Conservation (phyloP, 2,329 filamentous ascomycete genomes). For the Apiospora sp. region DNA sequence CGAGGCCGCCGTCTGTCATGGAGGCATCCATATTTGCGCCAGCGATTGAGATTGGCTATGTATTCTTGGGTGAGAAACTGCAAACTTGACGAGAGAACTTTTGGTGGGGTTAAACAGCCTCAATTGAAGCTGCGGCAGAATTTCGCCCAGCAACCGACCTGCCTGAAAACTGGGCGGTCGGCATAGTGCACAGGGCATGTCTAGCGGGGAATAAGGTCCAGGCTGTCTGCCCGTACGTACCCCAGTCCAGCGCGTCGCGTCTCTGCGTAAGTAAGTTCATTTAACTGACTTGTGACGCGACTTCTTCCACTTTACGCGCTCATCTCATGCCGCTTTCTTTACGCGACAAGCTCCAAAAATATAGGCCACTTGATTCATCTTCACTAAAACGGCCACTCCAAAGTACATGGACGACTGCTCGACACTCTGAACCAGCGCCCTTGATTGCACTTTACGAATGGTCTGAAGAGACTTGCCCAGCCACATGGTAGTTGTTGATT, state of each 20-base stretch:
- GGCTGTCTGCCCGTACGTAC: not conserved
- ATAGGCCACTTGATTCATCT: not conserved
- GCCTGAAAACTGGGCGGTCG: conserved; percentile 3
- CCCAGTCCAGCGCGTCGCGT: conserved; percentile 2
- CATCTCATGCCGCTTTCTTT: not conserved
- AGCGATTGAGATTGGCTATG: too few species aligned
- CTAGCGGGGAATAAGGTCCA: not conserved
- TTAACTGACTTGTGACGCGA: conserved; percentile 14
- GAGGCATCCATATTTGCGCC: not conserved
- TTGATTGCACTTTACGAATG: not conserved
- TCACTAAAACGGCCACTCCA: not conserved
- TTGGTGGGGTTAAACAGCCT: conserved; percentile 10
- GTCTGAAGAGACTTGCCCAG: not conserved
- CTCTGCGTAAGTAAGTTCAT: not conserved
- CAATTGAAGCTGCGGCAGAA: not conserved
- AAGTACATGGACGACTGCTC: not conserved
- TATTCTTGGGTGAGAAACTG: not conserved
- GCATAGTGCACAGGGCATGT: not conserved
- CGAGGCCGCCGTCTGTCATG: conserved; percentile 23
- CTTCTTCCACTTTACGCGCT: conserved; percentile 12
- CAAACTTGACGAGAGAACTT: not conserved
- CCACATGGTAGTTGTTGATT: not conserved
- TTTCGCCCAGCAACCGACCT: not conserved
- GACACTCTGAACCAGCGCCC: too few species aligned
- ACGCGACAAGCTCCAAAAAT: conserved; percentile 5